Base-by-base conservation (phyloP, 257 asterid genomes). In the Nicotiana tabacum region DNA sequence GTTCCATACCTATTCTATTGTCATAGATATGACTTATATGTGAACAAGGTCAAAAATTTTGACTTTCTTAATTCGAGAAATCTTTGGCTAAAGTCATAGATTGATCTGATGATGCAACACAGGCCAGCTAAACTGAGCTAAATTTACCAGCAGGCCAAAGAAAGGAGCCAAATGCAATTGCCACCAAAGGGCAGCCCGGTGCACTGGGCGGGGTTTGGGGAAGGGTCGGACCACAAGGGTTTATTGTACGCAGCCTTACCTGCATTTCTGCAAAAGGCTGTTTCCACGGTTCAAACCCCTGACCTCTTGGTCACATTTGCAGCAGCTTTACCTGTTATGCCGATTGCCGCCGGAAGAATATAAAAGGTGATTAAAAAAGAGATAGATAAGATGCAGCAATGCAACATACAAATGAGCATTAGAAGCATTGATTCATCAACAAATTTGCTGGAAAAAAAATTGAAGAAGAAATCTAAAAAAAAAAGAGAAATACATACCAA, bases 401-500 rank as follows among this genome's bases (percentile, higher is more conserved):
- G 32, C 5, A 16, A 16, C 51, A 66, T 74, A 48, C 43, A 27
- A 48, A 46, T 24, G 24, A 74, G 3, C 13, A 48, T 27, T 27
- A 15, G 15, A 6, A 46, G 11, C 15, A 72, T 46, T 72, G 6
- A 58, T 8, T 13, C 56, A 18, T 39, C 70, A 78, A 43, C 3
- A 43, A 43, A 43, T 43, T 8, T 43, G 51, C 51, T 9, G 51
- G 10, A 43, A 43, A 43, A 8, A 21, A 2, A 13, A 74, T 9
- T 21, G 15, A 64, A 78, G 56, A 17, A 46, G 12, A 55, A 67
- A 12, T 72, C 15, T 39, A 43, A 46, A 66, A 15, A 81, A 35
- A 62, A 4, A n/a, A 21, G 6, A 72, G 29, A 17, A 66, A 74
- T 7, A 55, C 68, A 80, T 92, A 96, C 99, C 99, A 96, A 88